Evolutionary conservation across 2,329 filamentous ascomycete species (phyloP), one percentile per base, ranked within the genome.

Genomic region (Pseudogymnoascus pannorum): DNA sequence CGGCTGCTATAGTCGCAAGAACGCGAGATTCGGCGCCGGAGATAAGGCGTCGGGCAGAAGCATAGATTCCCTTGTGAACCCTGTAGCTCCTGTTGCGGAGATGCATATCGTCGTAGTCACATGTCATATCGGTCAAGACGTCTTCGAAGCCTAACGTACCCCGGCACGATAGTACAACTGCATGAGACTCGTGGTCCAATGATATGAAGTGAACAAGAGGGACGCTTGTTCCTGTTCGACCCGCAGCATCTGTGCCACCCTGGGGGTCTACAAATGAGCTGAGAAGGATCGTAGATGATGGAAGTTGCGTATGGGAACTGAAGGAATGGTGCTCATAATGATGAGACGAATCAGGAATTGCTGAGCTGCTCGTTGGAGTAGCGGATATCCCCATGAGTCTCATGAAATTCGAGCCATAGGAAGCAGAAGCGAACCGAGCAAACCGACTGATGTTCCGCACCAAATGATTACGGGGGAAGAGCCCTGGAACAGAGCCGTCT

Each of bases 351-450:
- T 71, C 65, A 35, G 57, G 26, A 24, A 70, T 68, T 1, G 78
- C 80, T 59, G 77, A 76, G 9, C 26, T 33, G 35, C 36, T 22
- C 2, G 44, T 35, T 22, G 26, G 79, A 75, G 70, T 80, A 73
- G 51, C 81, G 72, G 64, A 81, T 80, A 88, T 86, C 1, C 85
- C 84, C 75, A 87, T 78, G 20, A 87, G 76, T 60, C 82, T 81
- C 57, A 88, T 76, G 63, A 88, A 87, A 51, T 79, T 79, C 0
- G 83, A 83, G 0, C 86, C 85, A 61, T 88, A 88, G 0, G 84
- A 83, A 0, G 86, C 85, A 1, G 85, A 87, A 1, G 85, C 84
- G 67, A 86, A 88, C 2, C 83, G 79, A 75, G 87, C 86, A 64
- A 87, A 88, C 35, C 85, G 77, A 2, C 81, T 81, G 22, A 87